Conservation (phyloP, 169 alveolate genomes). For the Babesia sp. region DNA sequence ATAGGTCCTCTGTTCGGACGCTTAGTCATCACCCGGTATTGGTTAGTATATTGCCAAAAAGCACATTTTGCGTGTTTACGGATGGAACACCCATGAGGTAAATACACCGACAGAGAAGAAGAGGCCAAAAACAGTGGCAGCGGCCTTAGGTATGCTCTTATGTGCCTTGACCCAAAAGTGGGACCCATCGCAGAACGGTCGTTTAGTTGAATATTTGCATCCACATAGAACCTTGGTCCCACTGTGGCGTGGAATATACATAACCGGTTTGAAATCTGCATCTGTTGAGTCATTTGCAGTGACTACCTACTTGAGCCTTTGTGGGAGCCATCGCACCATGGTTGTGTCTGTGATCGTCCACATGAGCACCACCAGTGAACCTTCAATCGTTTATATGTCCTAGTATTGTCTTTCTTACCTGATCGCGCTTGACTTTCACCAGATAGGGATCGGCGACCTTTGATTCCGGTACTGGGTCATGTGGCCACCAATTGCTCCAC, state of each 20-base stretch:
- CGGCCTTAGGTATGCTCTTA: conserved; percentile 77
- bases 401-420: conserved; percentile 51
- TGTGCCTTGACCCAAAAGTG: conserved; percentile 82
- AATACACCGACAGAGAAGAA: conserved; percentile 77
- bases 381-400: conserved; percentile 26
- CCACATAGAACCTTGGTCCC: conserved; percentile 80
- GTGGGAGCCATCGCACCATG: conserved; percentile 81
- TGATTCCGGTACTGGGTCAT: conserved; percentile 78
- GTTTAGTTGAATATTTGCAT: conserved; percentile 69
- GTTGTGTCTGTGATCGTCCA: conserved; percentile 73
- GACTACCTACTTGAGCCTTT: conserved; percentile 70
- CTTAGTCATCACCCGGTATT: no score
- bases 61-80: no score
- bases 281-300: neutral
- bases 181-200: conserved; percentile 78
- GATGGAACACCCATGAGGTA: conserved; percentile 80
- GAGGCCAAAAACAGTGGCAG: conserved; percentile 73
- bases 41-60: no score
- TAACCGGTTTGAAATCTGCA: conserved; percentile 76
- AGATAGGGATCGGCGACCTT: conserved; percentile 73
- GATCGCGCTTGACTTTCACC: conserved; percentile 71
- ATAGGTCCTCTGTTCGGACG: no score
- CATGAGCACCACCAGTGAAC: conserved; percentile 82
- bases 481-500: conserved; percentile 82
- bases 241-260: conserved; percentile 77